These are phyloP conservation scores for Penicillium sp. DNA, from an alignment of 2,329 filamentous ascomycete genomes.

Conservation along the genomic window DNA sequence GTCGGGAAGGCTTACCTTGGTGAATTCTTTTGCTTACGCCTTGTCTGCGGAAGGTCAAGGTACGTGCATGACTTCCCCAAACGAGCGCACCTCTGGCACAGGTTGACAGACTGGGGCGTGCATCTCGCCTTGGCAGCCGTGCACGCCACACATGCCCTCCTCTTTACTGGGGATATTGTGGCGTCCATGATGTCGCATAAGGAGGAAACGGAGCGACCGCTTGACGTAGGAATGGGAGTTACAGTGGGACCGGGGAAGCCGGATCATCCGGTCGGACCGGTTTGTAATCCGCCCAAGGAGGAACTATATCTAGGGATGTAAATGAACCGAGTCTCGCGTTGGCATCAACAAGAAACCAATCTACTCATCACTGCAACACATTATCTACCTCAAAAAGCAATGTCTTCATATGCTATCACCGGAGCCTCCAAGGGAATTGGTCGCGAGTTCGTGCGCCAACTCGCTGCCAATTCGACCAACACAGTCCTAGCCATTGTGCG, in stretches of 20 bases:
- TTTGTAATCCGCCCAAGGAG: not conserved
- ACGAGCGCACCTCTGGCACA: slow-evolving; percentile 34
- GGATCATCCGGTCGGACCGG: not conserved
- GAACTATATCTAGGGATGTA: not conserved
- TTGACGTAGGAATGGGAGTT: not conserved
- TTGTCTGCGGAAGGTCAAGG: slow-evolving; percentile 37
- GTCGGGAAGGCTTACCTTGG: not conserved
- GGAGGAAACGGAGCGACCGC: not conserved
- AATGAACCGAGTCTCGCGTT: not conserved
- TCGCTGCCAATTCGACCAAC: slow-evolving; percentile 39
- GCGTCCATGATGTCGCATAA: not conserved
- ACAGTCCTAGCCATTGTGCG: slow-evolving; percentile 51
- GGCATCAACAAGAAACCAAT: not conserved
- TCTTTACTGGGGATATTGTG: not conserved
- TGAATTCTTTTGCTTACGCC: slow-evolving; percentile 28
- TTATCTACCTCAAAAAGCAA: slow-evolving; percentile 16
- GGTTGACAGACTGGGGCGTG: slow-evolving; percentile 7
- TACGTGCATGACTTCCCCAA: slow-evolving; percentile 35
- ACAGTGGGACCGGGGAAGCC: not conserved
- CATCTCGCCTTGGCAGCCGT: not conserved
- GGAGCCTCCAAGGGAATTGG: slow-evolving; percentile 45
- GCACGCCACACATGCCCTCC: slow-evolving; percentile 2
- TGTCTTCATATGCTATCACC: slow-evolving; percentile 47
- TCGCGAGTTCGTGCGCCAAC: slow-evolving; percentile 39
- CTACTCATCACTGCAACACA: not conserved